Percentiles rank a stretch among this genome's conserved stretches.
Conservation (phyloP, 2,329 filamentous ascomycete genomes). For the Aspergillus brasiliensis region DNA sequence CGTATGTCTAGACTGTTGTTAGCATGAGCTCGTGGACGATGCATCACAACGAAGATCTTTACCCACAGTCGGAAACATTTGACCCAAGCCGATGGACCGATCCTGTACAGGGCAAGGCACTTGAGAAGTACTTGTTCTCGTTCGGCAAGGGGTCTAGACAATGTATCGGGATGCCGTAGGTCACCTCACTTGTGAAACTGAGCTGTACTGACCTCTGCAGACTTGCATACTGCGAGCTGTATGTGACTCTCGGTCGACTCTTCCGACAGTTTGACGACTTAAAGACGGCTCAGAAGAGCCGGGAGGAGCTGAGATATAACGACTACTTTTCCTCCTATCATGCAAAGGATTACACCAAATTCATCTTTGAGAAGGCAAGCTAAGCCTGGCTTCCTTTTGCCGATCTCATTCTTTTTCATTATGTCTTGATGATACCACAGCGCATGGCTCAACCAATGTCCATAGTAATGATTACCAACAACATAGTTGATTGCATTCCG, state of each 20-base stretch:
- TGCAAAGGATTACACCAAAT: slow-evolving; percentile 20
- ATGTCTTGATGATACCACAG: not conserved
- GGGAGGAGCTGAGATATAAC: slow-evolving; percentile 30
- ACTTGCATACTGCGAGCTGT: slow-evolving; percentile 40
- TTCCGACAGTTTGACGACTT: slow-evolving; percentile 33
- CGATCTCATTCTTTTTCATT: not conserved
- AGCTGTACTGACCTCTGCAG: slow-evolving; percentile 13
- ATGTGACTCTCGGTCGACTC: slow-evolving; percentile 33
- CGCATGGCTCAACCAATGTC: not conserved
- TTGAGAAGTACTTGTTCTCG: slow-evolving; percentile 38
- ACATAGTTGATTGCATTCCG: too few species aligned
- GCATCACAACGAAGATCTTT: slow-evolving; percentile 36
- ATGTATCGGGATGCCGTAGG: slow-evolving; percentile 38
- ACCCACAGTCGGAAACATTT: slow-evolving; percentile 37
- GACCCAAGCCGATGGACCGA: slow-evolving; percentile 40
- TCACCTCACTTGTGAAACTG: not conserved
- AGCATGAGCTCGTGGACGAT: slow-evolving; percentile 40
- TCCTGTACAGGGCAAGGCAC: slow-evolving; percentile 12
- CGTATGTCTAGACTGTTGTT: slow-evolving; percentile 21
- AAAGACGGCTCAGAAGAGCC: slow-evolving; percentile 15
- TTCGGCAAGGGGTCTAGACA: slow-evolving; percentile 40
- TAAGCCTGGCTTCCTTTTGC: not conserved
- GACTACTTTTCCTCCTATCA: slow-evolving; percentile 35
- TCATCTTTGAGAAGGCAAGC: slow-evolving; percentile 19
- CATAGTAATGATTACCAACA: not conserved